Evolutionary conservation across 352 stramenopile genomes (phyloP), one percentile per base, ranked within the genome.

Genomic region (Phytophthora kernoviae): DNA sequence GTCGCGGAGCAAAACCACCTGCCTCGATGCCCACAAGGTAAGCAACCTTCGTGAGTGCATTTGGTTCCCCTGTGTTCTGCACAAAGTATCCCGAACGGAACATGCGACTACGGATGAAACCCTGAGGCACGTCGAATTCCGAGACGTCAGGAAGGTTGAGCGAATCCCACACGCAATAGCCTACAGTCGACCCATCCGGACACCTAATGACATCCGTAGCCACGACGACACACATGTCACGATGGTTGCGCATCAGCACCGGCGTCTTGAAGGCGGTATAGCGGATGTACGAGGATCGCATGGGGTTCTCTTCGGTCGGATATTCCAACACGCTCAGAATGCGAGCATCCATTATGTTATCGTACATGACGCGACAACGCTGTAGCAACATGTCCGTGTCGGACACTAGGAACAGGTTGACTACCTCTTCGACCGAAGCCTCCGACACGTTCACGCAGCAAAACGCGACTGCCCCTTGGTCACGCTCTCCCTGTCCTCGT

Each of bases 151-250:
- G 62, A n/a, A 76, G 44, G 36, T 70, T 65, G 24, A 81, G 68
- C 36, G 72, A 78, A 45, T 78, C 72, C 68, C 68, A 81, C 17
- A 81, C 68, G 36, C 72, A 81, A 45, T 81, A 81, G 24, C 68
- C 72, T 36, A 78, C 36, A 1, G 65, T 78, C 0, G 72, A 77
- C 2, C 72, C 68, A 12, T 78, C 62, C 8, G 72, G 58, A 8
- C 55, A 67, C 22, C 66, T 30, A 24, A 76, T 68, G 4, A 81
- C 58, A 47, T 81, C 65, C 12, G 72, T 81, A 7, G 68, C 53
- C 8, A 81, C 72, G 2, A 75, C 62, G 0, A 81, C 72, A 24
- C 68, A 76, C 65, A 76, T 76, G 15, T 78, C 72, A 12, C 72
- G 72, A 34, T 74, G 46, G 39, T 73, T 70, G 22, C 68, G 65